A percentile compares a stretch with the other conserved stretches of the same genome.
phyloP scores from a whole-genome alignment of 352 stramenopile genomes.

The Peronospora farinosa region DNA sequence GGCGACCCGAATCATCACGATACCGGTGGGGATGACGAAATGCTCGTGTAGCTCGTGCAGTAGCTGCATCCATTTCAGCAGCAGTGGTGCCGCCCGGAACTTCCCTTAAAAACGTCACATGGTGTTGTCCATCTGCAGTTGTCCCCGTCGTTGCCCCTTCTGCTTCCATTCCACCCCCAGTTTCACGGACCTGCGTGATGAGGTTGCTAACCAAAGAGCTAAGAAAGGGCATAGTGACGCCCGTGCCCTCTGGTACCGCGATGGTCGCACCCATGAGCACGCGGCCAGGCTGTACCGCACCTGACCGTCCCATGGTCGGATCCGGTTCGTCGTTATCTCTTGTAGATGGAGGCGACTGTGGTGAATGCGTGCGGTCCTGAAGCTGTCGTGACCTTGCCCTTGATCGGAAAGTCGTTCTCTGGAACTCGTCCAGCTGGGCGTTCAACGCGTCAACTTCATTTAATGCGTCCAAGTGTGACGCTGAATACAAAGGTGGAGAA shows the following conservation, averaged over 20 bases:
- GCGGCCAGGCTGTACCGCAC: slow-evolving; percentile 20
- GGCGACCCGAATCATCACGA: slow-evolving; percentile 20
- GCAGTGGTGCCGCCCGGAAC: slow-evolving; percentile 1
- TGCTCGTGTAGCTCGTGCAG: slow-evolving; percentile 18
- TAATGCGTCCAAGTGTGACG: background rate
- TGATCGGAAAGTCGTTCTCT: slow-evolving; percentile 9
- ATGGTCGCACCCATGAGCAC: slow-evolving; percentile 78
- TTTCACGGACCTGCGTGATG: slow-evolving; percentile 42
- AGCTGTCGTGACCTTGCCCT: slow-evolving; percentile 15
- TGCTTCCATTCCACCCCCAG: slow-evolving; percentile 10
- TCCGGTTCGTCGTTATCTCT: slow-evolving; percentile 72
- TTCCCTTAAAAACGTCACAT: slow-evolving; percentile 18
- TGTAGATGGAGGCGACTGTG: slow-evolving; percentile 8
- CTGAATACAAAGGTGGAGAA: background rate
- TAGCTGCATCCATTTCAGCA: slow-evolving; percentile 17
- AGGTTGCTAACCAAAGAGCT: slow-evolving; percentile 80
- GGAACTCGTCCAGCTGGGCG: slow-evolving; percentile 15
- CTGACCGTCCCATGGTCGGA: slow-evolving; percentile 29
- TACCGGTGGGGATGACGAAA: slow-evolving; percentile 23
- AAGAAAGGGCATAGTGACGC: slow-evolving; percentile 76
- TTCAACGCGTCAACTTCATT: slow-evolving; percentile 8
- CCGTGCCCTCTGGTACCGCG: slow-evolving; percentile 49
- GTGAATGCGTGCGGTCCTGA: slow-evolving; percentile 6
- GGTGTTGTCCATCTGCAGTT: slow-evolving; percentile 10
- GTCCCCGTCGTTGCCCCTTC: slow-evolving; percentile 1